A percentile compares a stretch with the other conserved stretches of the same genome.
phyloP scores from a whole-genome alignment of 805 yeast species.

The Monosporozyma solicola region DNA sequence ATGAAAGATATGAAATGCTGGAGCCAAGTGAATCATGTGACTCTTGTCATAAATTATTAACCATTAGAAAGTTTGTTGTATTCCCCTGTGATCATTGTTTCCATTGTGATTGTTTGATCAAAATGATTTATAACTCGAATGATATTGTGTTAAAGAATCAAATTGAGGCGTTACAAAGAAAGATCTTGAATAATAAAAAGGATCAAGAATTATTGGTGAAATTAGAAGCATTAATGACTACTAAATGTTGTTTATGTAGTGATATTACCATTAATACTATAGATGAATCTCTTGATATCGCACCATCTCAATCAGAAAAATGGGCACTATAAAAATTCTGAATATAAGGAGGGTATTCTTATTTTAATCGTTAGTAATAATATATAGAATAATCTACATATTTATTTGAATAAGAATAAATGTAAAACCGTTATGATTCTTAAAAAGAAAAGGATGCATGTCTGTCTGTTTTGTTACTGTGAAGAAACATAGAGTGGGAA shows the following conservation, averaged over 20 bases:
- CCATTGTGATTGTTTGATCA: slow-evolving; percentile 81
- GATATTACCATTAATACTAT: slow-evolving; percentile 61
- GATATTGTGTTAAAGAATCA: slow-evolving; percentile 59
- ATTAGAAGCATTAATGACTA: slow-evolving; percentile 50
- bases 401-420: neutral
- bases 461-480: neutral
- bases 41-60: slow-evolving; percentile 58
- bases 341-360: neutral
- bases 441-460: neutral
- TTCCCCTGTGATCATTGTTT: slow-evolving; percentile 89
- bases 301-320: slow-evolving; percentile 33
- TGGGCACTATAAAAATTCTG: slow-evolving; percentile 32
- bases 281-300: slow-evolving; percentile 49
- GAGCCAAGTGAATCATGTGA: slow-evolving; percentile 82
- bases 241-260: slow-evolving; percentile 69
- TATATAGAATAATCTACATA: neutral
- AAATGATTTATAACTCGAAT: slow-evolving; percentile 47
- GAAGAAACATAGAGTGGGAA: neutral
- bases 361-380: no score
- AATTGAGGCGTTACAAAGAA: slow-evolving; percentile 37
- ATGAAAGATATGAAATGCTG: slow-evolving; percentile 52
- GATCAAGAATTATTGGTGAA: slow-evolving; percentile 14
- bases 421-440: neutral
- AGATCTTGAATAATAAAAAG: slow-evolving; percentile 19
- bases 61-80: slow-evolving; percentile 62